Evolutionary conservation across 192 early-diverging fungal species (phyloP), one percentile per base, ranked within the genome.

Genomic region (Backusella tuberculispora): DNA sequence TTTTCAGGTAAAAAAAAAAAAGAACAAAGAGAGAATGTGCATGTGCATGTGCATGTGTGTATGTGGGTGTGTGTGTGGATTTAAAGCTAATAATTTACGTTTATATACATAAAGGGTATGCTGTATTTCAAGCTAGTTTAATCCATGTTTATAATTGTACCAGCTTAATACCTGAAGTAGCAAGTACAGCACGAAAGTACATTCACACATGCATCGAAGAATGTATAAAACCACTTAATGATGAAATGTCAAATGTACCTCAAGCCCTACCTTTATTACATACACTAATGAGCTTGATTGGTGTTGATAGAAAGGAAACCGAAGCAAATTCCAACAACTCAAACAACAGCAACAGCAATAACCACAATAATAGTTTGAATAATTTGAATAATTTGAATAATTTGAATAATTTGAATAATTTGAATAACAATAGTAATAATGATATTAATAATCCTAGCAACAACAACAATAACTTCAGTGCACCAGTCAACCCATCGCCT

Each of bases 41-140:
- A 3, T 48, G 47, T 48, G 24, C 6, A 9, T 21, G 6, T 12
- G 53, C 53, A 9, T 6, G 6, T 17, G 14, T 5, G 26, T 65
- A 17, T 34, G 29, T 6, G 6, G 0, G 14, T 5, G 26, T 65
- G 5, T 34, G 29, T 2, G 29, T 34, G 29, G 29, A 34, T 34
- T 34, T 34, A 34, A 34, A 34, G 29, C 29, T 34, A 34, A 34
- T 34, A 6, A 29, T 21, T 38, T 26, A 29, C 26, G 29, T 13
- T 13, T 24, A 50, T 47, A 45, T 46, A 4, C 9, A 40, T 24
- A 69, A 24, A 69, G 67, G 37, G 1, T 70, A 34, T 26, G 69
- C 78, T n/a, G n/a, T 79, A 1, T 75, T 72, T 43, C 78, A 79
- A 44, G 72, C 78, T 8, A 60, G 53, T 5, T 42, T 79, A 38